Evolutionary conservation across 2,329 filamentous ascomycete genomes (phyloP), one percentile per base, ranked within the genome.

Genomic region (Plenodomus biglobosus): DNA sequence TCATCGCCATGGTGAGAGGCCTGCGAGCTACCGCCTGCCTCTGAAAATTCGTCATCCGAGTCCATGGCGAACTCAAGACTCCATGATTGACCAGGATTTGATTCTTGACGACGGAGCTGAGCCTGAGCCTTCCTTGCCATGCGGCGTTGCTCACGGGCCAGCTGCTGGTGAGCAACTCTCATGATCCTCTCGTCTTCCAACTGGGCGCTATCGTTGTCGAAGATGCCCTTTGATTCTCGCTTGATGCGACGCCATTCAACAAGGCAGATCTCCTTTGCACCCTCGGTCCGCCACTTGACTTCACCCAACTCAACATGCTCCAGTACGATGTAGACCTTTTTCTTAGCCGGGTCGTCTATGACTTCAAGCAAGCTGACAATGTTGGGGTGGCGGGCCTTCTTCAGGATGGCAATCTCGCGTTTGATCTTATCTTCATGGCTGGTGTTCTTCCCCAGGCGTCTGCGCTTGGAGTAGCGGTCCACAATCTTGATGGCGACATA

Each of bases 401-500:
- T 99, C 63, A 99, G 79, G 48, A 99, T 97, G 67, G 94, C 94
- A 55, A 99, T 95, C 75, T 99, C 94, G 69, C 88, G 87, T 76
- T 96, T 96, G 47, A 89, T 90, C 77, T 92, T 92, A 71, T 90
- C 86, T 65, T 86, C 84, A 16, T 85, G 82, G 50, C 84, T 83
- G n/a, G 81, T 83, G 34, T 84, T 74, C 62, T 83, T 84, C 44
- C 94, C 94, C n/a, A 99, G 80, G 20, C 92, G 88, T 46, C 92
- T 85, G 62, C 90, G 90, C 76, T 95, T 96, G 43, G 92, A 95
- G 69, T 94, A 96, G 32, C 94, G 85, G 48, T 95, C 90, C 39
- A 99, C 95, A 63, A 99, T 99, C 76, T 99, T 99, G 80, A 99
- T 96, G 47, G 94, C 94, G 3, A 99, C 92, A 67, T 87, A 86